A percentile compares a stretch with the other conserved stretches of the same genome.
Conservation (phyloP, 257 asterid genomes). For the Nicotiana tabacum region DNA sequence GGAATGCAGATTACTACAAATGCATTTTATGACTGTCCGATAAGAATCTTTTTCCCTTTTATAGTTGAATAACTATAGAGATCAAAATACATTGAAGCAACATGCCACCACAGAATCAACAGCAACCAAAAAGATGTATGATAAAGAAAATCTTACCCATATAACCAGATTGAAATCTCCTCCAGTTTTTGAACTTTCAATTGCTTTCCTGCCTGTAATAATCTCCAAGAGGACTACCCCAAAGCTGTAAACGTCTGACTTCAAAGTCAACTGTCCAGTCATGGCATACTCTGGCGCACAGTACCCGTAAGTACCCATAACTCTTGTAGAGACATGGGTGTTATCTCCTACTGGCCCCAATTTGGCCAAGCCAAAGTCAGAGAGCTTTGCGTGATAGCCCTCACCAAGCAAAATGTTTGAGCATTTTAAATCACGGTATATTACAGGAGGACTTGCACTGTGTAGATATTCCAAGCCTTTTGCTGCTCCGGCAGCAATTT, state of each 20-base stretch:
- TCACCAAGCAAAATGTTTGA: constrained; percentile 86
- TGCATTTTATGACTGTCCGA: background rate
- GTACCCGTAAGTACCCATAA: constrained; percentile 97
- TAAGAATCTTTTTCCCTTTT: background rate
- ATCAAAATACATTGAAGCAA: background rate
- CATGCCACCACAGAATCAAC: background rate
- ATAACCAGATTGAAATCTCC: constrained; percentile 77
- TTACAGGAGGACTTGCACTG: constrained; percentile 90
- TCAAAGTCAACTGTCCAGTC: constrained; percentile 91
- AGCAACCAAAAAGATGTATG: background rate
- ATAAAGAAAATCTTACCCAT: constrained; percentile 53
- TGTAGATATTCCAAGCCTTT: constrained; percentile 91
- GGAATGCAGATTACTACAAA: background rate
- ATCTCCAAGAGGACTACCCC: constrained; percentile 94
- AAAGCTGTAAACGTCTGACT: constrained; percentile 91
- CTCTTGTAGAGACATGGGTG: constrained; percentile 90
- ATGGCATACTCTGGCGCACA: constrained; percentile 99
- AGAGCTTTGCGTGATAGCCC: constrained; percentile 74
- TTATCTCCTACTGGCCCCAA: constrained; percentile 92
- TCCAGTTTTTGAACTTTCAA: constrained; percentile 60
- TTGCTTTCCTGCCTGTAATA: constrained; percentile 87
- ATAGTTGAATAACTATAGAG: background rate
- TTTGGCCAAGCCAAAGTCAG: constrained; percentile 96
- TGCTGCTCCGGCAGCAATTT: constrained; percentile 95
- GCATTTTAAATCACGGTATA: constrained; percentile 88